phyloP scores from a whole-genome alignment of 306 rosid genomes.

The Vigna nakashimae region DNA sequence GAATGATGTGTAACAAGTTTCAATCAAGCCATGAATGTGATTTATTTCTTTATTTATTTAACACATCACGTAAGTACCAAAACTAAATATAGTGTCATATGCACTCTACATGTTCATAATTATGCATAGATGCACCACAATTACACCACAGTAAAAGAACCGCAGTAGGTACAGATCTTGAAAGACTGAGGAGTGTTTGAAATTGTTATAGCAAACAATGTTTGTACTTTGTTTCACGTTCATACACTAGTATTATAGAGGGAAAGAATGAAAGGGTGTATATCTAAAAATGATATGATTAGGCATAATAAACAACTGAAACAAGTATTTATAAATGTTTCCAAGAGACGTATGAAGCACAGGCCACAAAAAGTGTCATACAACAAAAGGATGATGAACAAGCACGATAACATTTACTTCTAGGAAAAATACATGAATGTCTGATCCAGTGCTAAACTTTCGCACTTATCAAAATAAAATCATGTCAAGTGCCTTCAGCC shows the following conservation, averaged over 20 bases:
- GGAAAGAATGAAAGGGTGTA: constrained; percentile 16
- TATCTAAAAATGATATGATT: background rate
- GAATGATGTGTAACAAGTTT: constrained; percentile 1
- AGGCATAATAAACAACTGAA: background rate
- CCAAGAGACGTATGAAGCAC: background rate
- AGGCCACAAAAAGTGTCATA: constrained; percentile 9
- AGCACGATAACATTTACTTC: constrained; percentile 15
- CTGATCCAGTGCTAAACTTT: constrained; percentile 20
- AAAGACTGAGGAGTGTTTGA: constrained; percentile 5
- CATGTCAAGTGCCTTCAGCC: constrained; percentile 33
- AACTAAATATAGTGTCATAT: background rate
- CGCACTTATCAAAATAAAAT: background rate
- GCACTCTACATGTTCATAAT: constrained; percentile 12
- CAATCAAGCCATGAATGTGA: background rate
- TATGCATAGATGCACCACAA: constrained; percentile 7
- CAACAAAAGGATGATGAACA: constrained; percentile 24
- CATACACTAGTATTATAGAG: background rate
- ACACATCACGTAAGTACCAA: background rate
- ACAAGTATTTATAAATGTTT: background rate
- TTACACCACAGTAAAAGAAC: background rate
- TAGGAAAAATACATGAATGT: background rate
- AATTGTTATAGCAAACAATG: background rate
- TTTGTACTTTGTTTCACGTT: background rate
- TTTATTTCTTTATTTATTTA: background rate
- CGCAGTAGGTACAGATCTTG: constrained; percentile 18